These are phyloP conservation scores for Euphrasia confusa DNA, from an alignment of 257 asterid species.

Conservation along the genomic window DNA sequence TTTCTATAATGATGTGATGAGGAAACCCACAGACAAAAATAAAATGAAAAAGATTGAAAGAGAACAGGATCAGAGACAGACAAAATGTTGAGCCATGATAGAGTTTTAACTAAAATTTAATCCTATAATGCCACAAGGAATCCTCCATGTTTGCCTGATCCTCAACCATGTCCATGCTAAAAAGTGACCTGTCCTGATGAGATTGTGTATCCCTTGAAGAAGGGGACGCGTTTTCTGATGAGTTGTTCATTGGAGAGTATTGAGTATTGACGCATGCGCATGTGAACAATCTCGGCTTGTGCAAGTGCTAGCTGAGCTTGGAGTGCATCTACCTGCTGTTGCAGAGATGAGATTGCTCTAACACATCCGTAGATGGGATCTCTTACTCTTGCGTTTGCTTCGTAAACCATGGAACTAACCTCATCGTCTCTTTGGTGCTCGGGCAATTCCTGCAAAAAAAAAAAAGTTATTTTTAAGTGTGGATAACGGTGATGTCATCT, in stretches of 20 bases:
- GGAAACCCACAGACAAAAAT: conserved; percentile 9
- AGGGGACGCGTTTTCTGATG: conserved; percentile 49
- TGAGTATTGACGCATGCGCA: conserved; percentile 76
- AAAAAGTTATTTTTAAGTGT: neutral
- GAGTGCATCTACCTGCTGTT: conserved; percentile 48
- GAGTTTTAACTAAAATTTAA: neutral
- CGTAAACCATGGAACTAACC: conserved; percentile 62
- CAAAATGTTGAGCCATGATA: conserved; percentile 13
- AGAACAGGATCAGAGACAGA: conserved; percentile 20
- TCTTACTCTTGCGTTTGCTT: conserved; percentile 56
- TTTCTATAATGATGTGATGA: conserved; percentile 21
- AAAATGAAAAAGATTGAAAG: neutral
- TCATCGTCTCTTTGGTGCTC: conserved; percentile 65
- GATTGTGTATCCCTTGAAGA: conserved; percentile 39
- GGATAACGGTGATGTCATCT: neutral
- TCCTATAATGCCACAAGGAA: conserved; percentile 45
- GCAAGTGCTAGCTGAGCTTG: conserved; percentile 56
- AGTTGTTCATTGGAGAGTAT: conserved; percentile 39
- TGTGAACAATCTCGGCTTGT: conserved; percentile 60
- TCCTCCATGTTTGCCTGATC: conserved; percentile 47
- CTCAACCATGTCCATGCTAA: conserved; percentile 52
- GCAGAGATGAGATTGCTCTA: conserved; percentile 55
- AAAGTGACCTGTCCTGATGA: conserved; percentile 52
- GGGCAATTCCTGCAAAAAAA: conserved; percentile 56
- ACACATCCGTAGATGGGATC: conserved; percentile 77